These are phyloP conservation scores for Neonectria punicea DNA, from an alignment of 2,329 filamentous ascomycete species.

Conservation along the genomic window DNA sequence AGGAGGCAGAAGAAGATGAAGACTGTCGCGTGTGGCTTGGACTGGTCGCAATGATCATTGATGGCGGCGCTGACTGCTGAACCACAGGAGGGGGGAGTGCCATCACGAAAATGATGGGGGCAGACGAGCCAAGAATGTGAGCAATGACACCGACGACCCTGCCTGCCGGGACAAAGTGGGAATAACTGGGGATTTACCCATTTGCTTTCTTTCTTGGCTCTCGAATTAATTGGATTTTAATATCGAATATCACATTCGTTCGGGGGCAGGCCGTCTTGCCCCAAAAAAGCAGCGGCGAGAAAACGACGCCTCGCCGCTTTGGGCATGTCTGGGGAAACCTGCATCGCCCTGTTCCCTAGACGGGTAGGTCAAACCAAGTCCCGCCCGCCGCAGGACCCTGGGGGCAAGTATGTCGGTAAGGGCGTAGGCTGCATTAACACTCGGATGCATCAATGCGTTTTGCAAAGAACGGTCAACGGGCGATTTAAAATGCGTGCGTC, in stretches of 20 bases:
- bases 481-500: constrained; percentile 30
- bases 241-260: background rate
- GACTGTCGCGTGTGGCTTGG: background rate
- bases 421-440: background rate
- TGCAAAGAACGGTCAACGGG: constrained; percentile 9
- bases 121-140: background rate
- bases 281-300: constrained; percentile 21
- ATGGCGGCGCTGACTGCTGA: background rate
- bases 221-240: background rate
- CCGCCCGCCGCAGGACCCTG: background rate
- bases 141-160: background rate
- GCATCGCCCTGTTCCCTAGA: constrained; percentile 1
- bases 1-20: background rate
- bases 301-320: constrained; percentile 41
- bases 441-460: background rate
- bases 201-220: background rate
- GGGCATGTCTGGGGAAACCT: constrained; percentile 36
- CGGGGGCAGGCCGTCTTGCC: background rate
- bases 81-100: background rate
- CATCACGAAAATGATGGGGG: background rate
- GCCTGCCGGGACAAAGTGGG: background rate
- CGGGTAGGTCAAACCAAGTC: constrained; percentile 9
- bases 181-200: background rate
- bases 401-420: background rate
- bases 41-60: background rate